phyloP scores from a whole-genome alignment of 306 rosid species.

The Carpinus fangiana region DNA sequence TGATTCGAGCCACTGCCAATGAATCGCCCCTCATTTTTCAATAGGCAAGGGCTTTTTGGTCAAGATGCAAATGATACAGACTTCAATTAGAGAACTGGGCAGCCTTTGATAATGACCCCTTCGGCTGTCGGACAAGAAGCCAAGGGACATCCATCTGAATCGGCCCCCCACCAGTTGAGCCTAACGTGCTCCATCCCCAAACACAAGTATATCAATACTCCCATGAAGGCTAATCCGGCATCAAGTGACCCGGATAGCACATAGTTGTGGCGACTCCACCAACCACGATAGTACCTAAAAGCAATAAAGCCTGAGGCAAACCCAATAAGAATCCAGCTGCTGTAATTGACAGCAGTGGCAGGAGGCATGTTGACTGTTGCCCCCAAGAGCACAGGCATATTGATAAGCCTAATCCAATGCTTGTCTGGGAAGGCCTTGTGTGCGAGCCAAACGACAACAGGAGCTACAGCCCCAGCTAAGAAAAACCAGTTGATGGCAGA shows the following conservation, averaged over 20 bases:
- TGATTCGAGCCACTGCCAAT: too few relatives aligned
- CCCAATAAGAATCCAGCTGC: constrained; percentile 75
- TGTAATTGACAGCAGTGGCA: constrained; percentile 72
- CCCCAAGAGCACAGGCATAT: constrained; percentile 67
- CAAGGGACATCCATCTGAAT: constrained; percentile 68
- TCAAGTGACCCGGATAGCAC: constrained; percentile 78
- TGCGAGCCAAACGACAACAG: constrained; percentile 74
- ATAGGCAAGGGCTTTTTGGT: too few relatives aligned
- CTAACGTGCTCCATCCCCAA: constrained; percentile 55
- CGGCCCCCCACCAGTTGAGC: constrained; percentile 77
- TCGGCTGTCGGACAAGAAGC: constrained; percentile 75
- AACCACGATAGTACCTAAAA: constrained; percentile 60
- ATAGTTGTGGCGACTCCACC: constrained; percentile 86
- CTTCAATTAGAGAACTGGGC: constrained; percentile 40
- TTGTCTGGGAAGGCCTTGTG: constrained; percentile 68
- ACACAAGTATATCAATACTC: constrained; percentile 63
- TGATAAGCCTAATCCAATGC: constrained; percentile 66
- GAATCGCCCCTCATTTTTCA: background rate
- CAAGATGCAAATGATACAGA: background rate
- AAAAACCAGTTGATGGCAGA: constrained; percentile 78
- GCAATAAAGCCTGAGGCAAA: constrained; percentile 66
- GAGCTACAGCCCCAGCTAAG: constrained; percentile 73
- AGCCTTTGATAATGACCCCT: constrained; percentile 44
- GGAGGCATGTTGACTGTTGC: constrained; percentile 66
- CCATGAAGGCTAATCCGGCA: constrained; percentile 92